These are phyloP conservation scores for Leonotis leonurus DNA, from an alignment of 257 asterid genomes.

Conservation along the genomic window DNA sequence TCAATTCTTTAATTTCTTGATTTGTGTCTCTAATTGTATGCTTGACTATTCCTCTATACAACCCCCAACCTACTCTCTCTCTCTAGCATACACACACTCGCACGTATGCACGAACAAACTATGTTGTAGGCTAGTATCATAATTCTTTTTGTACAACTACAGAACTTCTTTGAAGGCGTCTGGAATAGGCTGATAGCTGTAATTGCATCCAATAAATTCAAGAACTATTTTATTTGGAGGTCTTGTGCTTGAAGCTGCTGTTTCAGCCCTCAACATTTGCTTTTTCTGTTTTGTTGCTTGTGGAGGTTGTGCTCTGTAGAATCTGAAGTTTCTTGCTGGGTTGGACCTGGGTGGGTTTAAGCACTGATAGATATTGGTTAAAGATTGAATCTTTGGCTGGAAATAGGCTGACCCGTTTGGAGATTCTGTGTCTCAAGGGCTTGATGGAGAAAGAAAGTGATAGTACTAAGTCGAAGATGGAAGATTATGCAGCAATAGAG, in stretches of 20 bases:
- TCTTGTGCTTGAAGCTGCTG: conserved; percentile 26
- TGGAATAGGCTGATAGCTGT: conserved; percentile 11
- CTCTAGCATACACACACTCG: neutral
- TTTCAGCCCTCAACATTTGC: conserved; percentile 23
- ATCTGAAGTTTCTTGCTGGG: conserved; percentile 16
- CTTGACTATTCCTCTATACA: conserved; percentile 22
- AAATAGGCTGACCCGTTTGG: conserved; percentile 21
- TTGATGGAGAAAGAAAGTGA: conserved; percentile 55
- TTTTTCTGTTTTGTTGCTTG: conserved; percentile 14
- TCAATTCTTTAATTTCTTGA: conserved; percentile 9
- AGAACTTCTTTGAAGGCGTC: conserved; percentile 19
- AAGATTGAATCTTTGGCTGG: conserved; percentile 19
- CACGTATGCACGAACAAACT: conserved; percentile 16
- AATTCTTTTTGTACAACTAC: conserved; percentile 9
- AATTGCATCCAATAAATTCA: conserved; percentile 17
- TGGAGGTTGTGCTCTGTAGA: conserved; percentile 9
- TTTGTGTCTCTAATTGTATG: conserved; percentile 17
- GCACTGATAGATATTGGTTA: neutral
- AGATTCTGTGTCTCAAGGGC: conserved; percentile 25
- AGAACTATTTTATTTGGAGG: conserved; percentile 8
- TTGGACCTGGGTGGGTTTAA: conserved; percentile 26
- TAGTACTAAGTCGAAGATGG: conserved; percentile 49
- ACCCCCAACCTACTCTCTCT: neutral
- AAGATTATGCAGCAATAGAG: conserved; percentile 63
- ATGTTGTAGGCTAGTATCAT: conserved; percentile 11